These are phyloP conservation scores for Claviceps arundinis DNA, from an alignment of 2,329 filamentous ascomycete genomes.

Conservation along the genomic window DNA sequence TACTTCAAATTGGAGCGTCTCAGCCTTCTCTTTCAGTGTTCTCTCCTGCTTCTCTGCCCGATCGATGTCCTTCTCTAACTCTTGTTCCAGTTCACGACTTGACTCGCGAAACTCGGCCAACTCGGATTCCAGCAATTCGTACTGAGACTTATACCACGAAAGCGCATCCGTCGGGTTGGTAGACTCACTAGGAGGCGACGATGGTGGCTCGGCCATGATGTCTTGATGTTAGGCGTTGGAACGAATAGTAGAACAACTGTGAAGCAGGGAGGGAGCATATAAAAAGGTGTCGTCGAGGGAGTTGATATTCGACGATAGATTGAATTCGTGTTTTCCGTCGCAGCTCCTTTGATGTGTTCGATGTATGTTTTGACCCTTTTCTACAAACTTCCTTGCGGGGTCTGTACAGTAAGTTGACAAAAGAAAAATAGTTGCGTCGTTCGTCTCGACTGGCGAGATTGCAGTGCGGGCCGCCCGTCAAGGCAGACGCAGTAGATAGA, in stretches of 20 bases:
- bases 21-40: constrained; percentile 72
- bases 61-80: constrained; percentile 92
- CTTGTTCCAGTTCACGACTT: constrained; percentile 84
- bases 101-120: constrained; percentile 88
- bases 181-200: constrained; percentile 44
- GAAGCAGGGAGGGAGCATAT: not conserved
- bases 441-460: not conserved
- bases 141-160: constrained; percentile 90
- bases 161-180: constrained; percentile 59
- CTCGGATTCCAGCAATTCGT: constrained; percentile 83
- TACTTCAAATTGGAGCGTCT: constrained; percentile 73
- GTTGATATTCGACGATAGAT: not conserved
- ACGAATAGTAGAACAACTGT: not conserved
- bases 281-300: not conserved
- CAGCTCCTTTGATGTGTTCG: not conserved
- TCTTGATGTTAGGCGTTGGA: not conserved
- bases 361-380: not conserved
- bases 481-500: not conserved
- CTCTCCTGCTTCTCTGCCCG: constrained; percentile 88
- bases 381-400: not conserved
- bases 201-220: constrained; percentile 45
- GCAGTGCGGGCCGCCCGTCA: not conserved
- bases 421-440: constrained; percentile 2
- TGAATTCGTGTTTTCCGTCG: not conserved
- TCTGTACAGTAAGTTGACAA: not conserved